Conservation (phyloP, 2,329 filamentous ascomycete genomes). For the Pseudogymnoascus sp. region DNA sequence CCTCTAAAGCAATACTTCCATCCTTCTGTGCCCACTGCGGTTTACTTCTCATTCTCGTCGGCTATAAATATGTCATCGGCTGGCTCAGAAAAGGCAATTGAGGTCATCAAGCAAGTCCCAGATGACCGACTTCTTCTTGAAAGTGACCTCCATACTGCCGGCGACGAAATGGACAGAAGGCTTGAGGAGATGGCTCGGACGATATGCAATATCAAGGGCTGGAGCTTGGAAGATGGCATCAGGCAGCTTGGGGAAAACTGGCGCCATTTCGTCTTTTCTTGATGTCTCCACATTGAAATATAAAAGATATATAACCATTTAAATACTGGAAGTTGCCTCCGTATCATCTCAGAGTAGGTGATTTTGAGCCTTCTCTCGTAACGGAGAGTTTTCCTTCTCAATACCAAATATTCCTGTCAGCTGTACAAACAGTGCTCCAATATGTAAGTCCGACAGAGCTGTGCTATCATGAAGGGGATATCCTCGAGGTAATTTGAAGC, state of each 20-base stretch:
- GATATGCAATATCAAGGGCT: slow-evolving; percentile 70
- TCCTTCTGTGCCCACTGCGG: slow-evolving; percentile 59
- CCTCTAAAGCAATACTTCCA: slow-evolving; percentile 71
- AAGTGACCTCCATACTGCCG: slow-evolving; percentile 81
- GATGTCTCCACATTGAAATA: not conserved
- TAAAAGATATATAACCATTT: not conserved
- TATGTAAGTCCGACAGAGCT: not conserved
- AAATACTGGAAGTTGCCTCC: not conserved
- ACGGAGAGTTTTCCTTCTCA: not conserved
- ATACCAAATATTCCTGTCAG: not conserved
- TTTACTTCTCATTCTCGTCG: slow-evolving; percentile 84
- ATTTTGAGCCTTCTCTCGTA: not conserved
- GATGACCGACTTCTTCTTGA: slow-evolving; percentile 76
- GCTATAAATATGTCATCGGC: slow-evolving; percentile 66
- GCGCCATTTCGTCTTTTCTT: slow-evolving; percentile 49
- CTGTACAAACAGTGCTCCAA: no score
- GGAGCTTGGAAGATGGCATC: slow-evolving; percentile 66
- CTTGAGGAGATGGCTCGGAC: slow-evolving; percentile 68
- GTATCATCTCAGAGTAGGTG: not conserved
- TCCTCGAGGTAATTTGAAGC: not conserved
- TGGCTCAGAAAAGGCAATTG: slow-evolving; percentile 38
- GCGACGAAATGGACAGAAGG: slow-evolving; percentile 66
- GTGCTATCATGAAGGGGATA: not conserved
- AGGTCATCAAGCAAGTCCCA: slow-evolving; percentile 64
- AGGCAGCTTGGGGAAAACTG: slow-evolving; percentile 65